Conservation (phyloP, 73 alveolate species). For the Diophrys appendiculata region DNA sequence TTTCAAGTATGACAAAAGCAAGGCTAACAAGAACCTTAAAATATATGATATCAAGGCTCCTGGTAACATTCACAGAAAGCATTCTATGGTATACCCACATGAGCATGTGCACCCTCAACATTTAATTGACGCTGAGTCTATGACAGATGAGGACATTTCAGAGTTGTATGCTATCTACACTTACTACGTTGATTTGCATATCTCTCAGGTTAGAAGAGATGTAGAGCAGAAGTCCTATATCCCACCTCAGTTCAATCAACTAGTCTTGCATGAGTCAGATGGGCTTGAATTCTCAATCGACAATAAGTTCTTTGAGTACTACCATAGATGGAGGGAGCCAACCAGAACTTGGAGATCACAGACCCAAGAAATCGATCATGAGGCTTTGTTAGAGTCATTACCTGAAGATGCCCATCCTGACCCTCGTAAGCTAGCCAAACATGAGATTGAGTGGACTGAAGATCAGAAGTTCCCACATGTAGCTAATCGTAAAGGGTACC, state of each 20-base stretch:
- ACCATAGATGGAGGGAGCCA: conserved; percentile 76
- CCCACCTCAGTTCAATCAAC: conserved; percentile 61
- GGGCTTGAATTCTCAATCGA: conserved; percentile 4
- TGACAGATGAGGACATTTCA: conserved; percentile 38
- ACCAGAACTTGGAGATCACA: conserved; percentile 69
- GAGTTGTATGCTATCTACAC: conserved; percentile 67
- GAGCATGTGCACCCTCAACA: conserved; percentile 61
- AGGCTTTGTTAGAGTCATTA: conserved; percentile 21
- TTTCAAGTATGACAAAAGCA: conserved; percentile 49
- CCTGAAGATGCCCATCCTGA: conserved; percentile 73
- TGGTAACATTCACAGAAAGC: conserved; percentile 55
- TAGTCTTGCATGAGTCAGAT: conserved; percentile 12
- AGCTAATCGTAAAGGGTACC: conserved; percentile 88
- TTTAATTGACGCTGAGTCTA: conserved; percentile 30
- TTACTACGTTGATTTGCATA: conserved; percentile 60
- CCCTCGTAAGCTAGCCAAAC: conserved; percentile 60
- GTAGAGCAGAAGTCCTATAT: conserved; percentile 48
- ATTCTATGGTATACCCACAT: conserved; percentile 52
- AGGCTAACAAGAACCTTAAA: conserved; percentile 34
- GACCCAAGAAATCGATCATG: conserved; percentile 57
- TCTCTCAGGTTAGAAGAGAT: conserved; percentile 48
- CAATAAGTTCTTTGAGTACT: conserved; percentile 61
- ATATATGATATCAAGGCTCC: conserved; percentile 55
- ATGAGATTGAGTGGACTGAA: conserved; percentile 83
- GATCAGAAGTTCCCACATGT: conserved; percentile 88